phyloP scores from a whole-genome alignment of 495 filamentous ascomycete species.

The Penicillium soppii region DNA sequence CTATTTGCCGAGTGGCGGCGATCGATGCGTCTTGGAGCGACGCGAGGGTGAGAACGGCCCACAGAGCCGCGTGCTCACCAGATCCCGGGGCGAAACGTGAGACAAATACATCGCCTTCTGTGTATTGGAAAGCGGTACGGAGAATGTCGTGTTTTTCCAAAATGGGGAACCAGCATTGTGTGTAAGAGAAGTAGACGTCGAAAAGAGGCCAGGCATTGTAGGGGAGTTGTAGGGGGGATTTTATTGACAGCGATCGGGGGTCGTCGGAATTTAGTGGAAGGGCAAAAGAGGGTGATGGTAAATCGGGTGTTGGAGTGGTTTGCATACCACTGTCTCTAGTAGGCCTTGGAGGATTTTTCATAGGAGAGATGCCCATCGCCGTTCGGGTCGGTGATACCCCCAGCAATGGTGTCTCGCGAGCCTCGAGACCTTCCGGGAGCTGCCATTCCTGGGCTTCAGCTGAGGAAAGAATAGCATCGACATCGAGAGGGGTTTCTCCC shows the following conservation, averaged over 20 bases:
- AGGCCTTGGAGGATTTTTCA: conserved; percentile 10
- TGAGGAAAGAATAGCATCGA: conserved; percentile 35
- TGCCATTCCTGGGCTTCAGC: conserved; percentile 41
- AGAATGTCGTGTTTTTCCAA: conserved; percentile 66
- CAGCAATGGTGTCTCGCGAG: conserved; percentile 19
- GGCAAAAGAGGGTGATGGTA: conserved; percentile 4
- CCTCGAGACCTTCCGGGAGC: conserved; percentile 30
- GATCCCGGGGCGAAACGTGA: conserved; percentile 33
- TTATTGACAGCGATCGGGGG: conserved; percentile 13
- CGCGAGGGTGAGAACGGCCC: conserved; percentile 57
- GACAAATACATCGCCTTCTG: conserved; percentile 36
- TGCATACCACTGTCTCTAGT: conserved; percentile 32
- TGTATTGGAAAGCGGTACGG: conserved; percentile 45
- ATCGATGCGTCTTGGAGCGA: conserved; percentile 49
- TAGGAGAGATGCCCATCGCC: conserved; percentile 20
- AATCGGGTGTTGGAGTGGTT: conserved; percentile 8
- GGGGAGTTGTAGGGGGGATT: conserved; percentile 32
- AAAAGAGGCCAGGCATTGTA: conserved; percentile 57
- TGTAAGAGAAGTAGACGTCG: conserved; percentile 73
- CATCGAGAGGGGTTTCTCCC: conserved; percentile 33
- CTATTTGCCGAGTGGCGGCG: conserved; percentile 27
- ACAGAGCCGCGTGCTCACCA: conserved; percentile 61
- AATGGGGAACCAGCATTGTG: conserved; percentile 73
- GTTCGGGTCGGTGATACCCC: conserved; percentile 34
- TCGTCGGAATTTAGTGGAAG: conserved; percentile 5